These are phyloP conservation scores for Lachancea quebecensis DNA, from an alignment of 805 yeast species.

Conservation along the genomic window DNA sequence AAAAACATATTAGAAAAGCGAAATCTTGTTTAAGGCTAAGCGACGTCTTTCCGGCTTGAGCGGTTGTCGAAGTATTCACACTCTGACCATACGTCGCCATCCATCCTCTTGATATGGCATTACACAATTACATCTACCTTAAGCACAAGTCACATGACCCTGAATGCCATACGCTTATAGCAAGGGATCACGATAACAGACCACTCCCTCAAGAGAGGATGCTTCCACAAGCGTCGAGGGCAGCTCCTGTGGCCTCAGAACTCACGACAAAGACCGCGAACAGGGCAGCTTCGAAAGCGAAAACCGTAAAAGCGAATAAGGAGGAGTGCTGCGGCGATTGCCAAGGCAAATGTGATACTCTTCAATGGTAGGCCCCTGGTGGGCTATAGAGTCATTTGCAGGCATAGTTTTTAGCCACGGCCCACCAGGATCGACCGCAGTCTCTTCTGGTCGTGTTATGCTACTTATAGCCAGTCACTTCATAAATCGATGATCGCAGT, in stretches of 20 bases:
- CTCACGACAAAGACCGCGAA: neutral
- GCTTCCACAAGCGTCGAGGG: neutral
- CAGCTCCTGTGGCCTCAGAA: neutral
- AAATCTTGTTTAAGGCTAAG: no score
- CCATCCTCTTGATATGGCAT: slow-evolving; percentile 11
- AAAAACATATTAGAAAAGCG: neutral
- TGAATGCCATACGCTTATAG: slow-evolving; percentile 17
- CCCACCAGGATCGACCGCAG: no score
- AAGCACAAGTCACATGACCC: slow-evolving; percentile 20
- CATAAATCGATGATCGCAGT: no score
- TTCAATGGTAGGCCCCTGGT: no score
- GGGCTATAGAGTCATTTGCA: no score
- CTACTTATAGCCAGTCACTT: no score
- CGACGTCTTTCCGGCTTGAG: no score
- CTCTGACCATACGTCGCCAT: no score
- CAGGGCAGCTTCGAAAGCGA: neutral
- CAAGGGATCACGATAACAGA: slow-evolving; percentile 16
- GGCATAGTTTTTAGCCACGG: no score
- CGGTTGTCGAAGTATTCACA: neutral
- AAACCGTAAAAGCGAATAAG: neutral
- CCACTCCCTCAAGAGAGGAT: neutral
- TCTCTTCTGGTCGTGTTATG: no score
- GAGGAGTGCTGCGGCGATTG: slow-evolving; percentile 8
- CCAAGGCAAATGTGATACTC: slow-evolving; percentile 4
- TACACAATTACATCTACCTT: slow-evolving; percentile 21